Percentiles rank a stretch among this genome's conserved stretches.
These are phyloP conservation scores for Skeletonema grethae DNA, from an alignment of 108 stramenopile genomes.

Conservation along the genomic window DNA sequence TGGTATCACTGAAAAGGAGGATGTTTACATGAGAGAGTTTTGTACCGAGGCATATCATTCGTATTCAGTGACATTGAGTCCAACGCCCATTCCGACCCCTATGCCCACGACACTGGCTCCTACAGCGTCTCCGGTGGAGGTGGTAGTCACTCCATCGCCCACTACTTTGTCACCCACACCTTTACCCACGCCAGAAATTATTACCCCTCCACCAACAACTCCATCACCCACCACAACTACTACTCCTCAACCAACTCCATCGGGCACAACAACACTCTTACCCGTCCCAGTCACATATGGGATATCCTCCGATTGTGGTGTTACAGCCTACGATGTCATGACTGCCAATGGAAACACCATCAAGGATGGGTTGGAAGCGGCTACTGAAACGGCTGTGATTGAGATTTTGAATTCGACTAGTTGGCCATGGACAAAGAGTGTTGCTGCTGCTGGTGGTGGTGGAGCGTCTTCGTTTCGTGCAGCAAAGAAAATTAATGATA, in stretches of 20 bases:
- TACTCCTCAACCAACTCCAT: background rate
- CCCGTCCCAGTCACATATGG: slow-evolving; percentile 13
- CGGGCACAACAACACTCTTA: background rate
- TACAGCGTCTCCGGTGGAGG: background rate
- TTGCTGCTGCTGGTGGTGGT: no score
- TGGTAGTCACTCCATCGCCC: background rate
- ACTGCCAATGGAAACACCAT: slow-evolving; percentile 29
- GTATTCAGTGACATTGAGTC: background rate
- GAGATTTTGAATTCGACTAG: slow-evolving; percentile 38
- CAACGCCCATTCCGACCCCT: background rate
- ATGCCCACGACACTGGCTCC: background rate
- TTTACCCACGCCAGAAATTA: background rate
- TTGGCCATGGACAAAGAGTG: slow-evolving; percentile 29
- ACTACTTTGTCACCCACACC: background rate
- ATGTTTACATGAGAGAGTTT: slow-evolving; percentile 17
- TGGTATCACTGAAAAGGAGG: slow-evolving; percentile 5
- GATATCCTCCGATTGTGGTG: slow-evolving; percentile 41
- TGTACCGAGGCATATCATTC: slow-evolving; percentile 23
- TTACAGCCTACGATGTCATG: slow-evolving; percentile 37
- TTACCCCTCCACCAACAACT: background rate
- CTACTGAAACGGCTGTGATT: slow-evolving; percentile 22
- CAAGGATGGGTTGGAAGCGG: slow-evolving; percentile 26
- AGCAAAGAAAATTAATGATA: background rate
- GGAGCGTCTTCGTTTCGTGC: background rate
- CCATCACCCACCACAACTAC: background rate